phyloP scores from a whole-genome alignment of 2,329 filamentous ascomycete species.

The Alternaria arborescens region DNA sequence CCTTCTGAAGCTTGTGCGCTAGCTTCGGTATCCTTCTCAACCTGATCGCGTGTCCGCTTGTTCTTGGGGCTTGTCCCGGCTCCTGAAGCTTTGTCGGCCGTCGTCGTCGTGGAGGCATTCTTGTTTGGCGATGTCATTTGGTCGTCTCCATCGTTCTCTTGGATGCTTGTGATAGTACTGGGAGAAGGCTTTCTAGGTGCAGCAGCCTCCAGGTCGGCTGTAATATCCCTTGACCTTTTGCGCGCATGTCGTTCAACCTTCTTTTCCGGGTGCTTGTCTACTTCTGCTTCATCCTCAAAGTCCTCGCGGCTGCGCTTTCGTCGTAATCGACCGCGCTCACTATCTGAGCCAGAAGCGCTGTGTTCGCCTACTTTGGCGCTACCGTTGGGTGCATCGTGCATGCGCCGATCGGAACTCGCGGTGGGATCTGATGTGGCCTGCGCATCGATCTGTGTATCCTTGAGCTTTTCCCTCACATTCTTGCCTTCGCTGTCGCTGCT shows the following conservation, averaged over 20 bases:
- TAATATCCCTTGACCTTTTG: constrained; percentile 59
- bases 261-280: constrained; percentile 43
- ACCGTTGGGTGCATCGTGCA: constrained; percentile 40
- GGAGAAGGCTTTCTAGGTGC: constrained; percentile 46
- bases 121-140: constrained; percentile 37
- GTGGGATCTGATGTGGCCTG: constrained; percentile 31
- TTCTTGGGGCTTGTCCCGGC: constrained; percentile 56
- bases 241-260: constrained; percentile 53
- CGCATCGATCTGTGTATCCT: constrained; percentile 67
- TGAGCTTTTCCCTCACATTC: constrained; percentile 67
- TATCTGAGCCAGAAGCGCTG: constrained; percentile 47
- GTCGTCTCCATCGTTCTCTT: constrained; percentile 43
- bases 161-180: constrained; percentile 38
- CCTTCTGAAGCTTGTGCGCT: constrained; percentile 20
- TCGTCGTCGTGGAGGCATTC: constrained; percentile 4
- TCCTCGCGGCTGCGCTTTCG: constrained; percentile 59
- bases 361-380: constrained; percentile 29
- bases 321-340: constrained; percentile 50
- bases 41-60: constrained; percentile 56
- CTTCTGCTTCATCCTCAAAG: constrained; percentile 49
- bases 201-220: constrained; percentile 30
- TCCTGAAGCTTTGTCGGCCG: constrained; percentile 16
- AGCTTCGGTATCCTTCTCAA: constrained; percentile 25
- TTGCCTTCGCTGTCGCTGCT: constrained; percentile 61
- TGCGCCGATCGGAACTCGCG: constrained; percentile 27